These are phyloP conservation scores for Hypoxylon sp. DNA, from an alignment of 2,329 filamentous ascomycete species.

Conservation along the genomic window DNA sequence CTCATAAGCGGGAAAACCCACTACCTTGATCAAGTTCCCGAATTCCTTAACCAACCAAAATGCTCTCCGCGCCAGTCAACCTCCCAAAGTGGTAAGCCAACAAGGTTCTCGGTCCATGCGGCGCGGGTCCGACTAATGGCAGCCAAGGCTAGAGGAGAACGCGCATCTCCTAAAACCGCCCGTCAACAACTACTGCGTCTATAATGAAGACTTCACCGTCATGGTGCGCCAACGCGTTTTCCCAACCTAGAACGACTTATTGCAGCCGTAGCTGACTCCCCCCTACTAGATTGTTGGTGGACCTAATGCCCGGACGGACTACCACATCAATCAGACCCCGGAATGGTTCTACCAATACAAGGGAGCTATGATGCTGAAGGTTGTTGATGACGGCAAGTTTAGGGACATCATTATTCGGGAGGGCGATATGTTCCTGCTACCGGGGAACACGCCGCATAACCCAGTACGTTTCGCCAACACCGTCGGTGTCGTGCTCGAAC, in stretches of 20 bases:
- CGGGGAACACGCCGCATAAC: constrained; percentile 95
- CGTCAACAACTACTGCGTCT: constrained; percentile 98
- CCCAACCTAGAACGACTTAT: constrained; percentile 1
- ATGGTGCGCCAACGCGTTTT: constrained; percentile 69
- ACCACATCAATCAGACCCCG: constrained; percentile 96
- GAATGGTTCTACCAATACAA: constrained; percentile 99
- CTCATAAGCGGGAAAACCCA: constrained; percentile 18
- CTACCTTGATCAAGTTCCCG: constrained; percentile 20
- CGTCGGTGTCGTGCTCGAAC: constrained; percentile 94
- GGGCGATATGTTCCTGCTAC: constrained; percentile 93
- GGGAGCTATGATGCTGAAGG: constrained; percentile 93
- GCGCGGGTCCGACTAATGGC: constrained; percentile 34
- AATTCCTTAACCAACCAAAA: constrained; percentile 50
- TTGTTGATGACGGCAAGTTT: constrained; percentile 81
- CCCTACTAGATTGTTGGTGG: constrained; percentile 84
- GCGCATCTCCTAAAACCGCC: constrained; percentile 93
- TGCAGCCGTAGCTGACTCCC: constrained; percentile 22
- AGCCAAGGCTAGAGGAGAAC: constrained; percentile 84
- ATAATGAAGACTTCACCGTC: constrained; percentile 85
- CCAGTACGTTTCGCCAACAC: constrained; percentile 94
- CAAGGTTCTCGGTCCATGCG: constrained; percentile 26
- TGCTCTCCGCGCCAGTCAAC: constrained; percentile 69
- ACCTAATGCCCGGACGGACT: constrained; percentile 95
- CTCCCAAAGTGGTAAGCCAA: constrained; percentile 70
- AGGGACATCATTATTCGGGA: constrained; percentile 91